Conservation (phyloP, 306 rosid genomes). For the Pterocarpus macrocarpus region DNA sequence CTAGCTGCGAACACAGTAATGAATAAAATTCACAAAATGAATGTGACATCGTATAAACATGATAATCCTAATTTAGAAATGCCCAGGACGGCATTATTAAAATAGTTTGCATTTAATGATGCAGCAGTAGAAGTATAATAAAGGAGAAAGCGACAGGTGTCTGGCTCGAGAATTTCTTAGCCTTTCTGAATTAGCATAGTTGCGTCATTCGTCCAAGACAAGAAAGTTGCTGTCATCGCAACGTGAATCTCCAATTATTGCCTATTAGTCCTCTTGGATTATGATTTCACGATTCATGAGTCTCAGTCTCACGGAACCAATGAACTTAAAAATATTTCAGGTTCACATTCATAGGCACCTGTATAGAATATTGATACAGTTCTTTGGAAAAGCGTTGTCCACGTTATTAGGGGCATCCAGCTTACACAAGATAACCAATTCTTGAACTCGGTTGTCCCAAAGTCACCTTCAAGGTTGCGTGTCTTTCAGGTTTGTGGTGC, state of each 20-base stretch:
- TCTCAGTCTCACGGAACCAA: conserved; percentile 4
- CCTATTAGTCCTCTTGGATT: background rate
- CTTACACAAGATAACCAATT: conserved; percentile 7
- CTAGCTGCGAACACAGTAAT: background rate
- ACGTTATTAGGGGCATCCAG: background rate
- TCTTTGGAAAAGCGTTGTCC: conserved; percentile 26
- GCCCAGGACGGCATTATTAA: background rate
- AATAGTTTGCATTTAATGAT: background rate
- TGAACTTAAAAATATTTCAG: background rate
- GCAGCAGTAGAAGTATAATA: background rate
- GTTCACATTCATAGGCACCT: conserved; percentile 14
- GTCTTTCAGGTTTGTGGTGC: conserved; percentile 23
- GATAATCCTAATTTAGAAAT: background rate
- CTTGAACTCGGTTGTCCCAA: conserved; percentile 21
- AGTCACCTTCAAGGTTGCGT: conserved; percentile 48
- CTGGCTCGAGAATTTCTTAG: background rate
- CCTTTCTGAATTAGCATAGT: background rate
- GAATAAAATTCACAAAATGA: conserved; percentile 5
- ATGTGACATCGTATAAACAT: background rate
- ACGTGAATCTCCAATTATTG: conserved; percentile 40
- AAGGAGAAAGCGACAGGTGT: conserved; percentile 22
- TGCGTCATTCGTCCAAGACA: conserved; percentile 35
- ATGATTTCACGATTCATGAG: conserved; percentile 11
- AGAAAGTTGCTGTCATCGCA: conserved; percentile 42
- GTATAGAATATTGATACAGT: background rate